phyloP scores from a whole-genome alignment of 148 eudicot genomes.

The Camellia japonica region DNA sequence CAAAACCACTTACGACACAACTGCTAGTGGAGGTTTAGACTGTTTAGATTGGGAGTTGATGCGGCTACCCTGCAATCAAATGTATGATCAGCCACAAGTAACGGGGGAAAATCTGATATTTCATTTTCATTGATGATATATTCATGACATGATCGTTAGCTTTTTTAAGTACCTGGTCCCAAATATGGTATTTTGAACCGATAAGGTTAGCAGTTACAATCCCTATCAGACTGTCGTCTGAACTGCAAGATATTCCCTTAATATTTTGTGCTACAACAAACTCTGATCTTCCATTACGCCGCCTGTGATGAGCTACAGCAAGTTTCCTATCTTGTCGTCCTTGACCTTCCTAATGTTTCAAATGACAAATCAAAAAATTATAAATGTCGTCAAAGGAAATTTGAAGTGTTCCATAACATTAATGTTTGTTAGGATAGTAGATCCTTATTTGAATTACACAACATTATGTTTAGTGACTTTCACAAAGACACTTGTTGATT shows the following conservation, averaged over 20 bases:
- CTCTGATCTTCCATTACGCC: slow-evolving; percentile 69
- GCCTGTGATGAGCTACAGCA: slow-evolving; percentile 74
- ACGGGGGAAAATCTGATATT: slow-evolving; percentile 12
- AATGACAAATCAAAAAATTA: neutral
- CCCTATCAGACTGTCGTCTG: slow-evolving; percentile 74
- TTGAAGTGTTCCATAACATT: neutral
- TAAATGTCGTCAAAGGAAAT: neutral
- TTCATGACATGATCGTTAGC: neutral
- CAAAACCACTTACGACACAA: slow-evolving; percentile 56
- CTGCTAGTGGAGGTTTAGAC: slow-evolving; percentile 56
- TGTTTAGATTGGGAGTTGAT: slow-evolving; percentile 31
- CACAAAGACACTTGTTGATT: too few relatives aligned
- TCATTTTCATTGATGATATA: neutral
- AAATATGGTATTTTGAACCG: slow-evolving; percentile 78
- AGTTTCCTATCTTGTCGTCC: slow-evolving; percentile 88
- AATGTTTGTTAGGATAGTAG: too few relatives aligned
- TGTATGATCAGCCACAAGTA: neutral
- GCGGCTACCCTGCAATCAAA: slow-evolving; percentile 45
- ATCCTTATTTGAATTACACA: too few relatives aligned
- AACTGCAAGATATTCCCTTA: slow-evolving; percentile 45
- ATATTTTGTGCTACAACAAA: slow-evolving; percentile 65
- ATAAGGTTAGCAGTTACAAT: slow-evolving; percentile 65
- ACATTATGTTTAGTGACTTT: too few relatives aligned
- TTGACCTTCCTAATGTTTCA: slow-evolving; percentile 66
- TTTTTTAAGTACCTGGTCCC: slow-evolving; percentile 55